Conservation (phyloP, 2,329 filamentous ascomycete species). For the Hymenoscyphus albidus region DNA sequence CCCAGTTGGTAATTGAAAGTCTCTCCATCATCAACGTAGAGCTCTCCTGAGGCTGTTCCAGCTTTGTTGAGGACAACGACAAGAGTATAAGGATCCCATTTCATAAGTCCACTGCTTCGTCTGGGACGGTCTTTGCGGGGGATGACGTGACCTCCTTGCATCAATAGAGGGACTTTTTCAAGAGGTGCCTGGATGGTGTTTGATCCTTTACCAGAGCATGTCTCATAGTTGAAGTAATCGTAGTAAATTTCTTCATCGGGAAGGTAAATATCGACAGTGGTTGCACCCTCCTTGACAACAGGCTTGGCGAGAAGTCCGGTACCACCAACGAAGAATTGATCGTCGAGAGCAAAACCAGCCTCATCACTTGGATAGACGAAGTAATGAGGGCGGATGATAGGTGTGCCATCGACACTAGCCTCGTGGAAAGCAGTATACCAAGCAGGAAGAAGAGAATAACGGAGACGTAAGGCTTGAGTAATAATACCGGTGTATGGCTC, state of each 20-base stretch:
- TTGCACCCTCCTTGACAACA: constrained; percentile 72
- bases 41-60: constrained; percentile 71
- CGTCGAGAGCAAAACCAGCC: constrained; percentile 80
- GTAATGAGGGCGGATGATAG: constrained; percentile 88
- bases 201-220: constrained; percentile 67
- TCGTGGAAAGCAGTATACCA: constrained; percentile 98
- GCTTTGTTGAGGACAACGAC: constrained; percentile 68
- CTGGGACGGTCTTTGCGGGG: constrained; percentile 84
- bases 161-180: constrained; percentile 82
- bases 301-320: constrained; percentile 93
- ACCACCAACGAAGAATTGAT: constrained; percentile 86
- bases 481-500: constrained; percentile 85
- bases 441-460: constrained; percentile 83
- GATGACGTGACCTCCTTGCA: constrained; percentile 90
- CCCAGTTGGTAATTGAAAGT: constrained; percentile 83
- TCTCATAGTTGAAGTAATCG: constrained; percentile 87
- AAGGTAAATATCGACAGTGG: constrained; percentile 75
- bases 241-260: constrained; percentile 88
- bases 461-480: constrained; percentile 78
- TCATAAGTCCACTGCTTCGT: constrained; percentile 84
- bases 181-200: constrained; percentile 70
- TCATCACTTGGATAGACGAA: constrained; percentile 88
- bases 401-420: constrained; percentile 75
- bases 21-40: constrained; percentile 94
- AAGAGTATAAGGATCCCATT: constrained; percentile 90